Evolutionary conservation across 345 rosid species (phyloP), one percentile per base, ranked within the genome.

Genomic region (Combretum micranthum): DNA sequence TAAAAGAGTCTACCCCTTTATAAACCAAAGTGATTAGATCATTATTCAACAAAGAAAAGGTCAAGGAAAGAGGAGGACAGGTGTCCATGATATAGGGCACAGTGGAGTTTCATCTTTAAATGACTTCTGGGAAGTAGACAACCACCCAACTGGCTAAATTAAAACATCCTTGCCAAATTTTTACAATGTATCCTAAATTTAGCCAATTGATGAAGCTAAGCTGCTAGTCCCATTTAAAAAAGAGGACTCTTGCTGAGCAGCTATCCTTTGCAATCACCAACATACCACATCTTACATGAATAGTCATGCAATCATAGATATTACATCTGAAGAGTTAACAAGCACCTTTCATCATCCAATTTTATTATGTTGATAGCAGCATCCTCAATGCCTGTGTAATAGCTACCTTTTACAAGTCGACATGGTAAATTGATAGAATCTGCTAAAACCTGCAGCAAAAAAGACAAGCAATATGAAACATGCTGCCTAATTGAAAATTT

Each of bases 311-410:
- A 49, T 46, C 43, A 43, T 15, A 53, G 4, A 49, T 42, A 32
- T 53, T 39, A 13, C 3, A 11, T 9, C 61, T 66, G 22, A 64
- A 68, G 71, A 55, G 67, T 56, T 74, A 67, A 32, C 21, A 37
- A 72, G 23, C 64, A 90, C 99, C 99, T 94, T 70, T 84, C 97
- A 70, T 90, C 84, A 47, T 80, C 90, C 63, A 84, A 72, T 76
- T 87, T 87, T 75, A 94, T 86, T 49, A 83, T 83, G 77, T 94
- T 87, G 64, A 94, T 90, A 59, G 95, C 99, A 81, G 87, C 99
- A 66, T 94, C 97, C 80, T 94, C 99, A 12, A 80, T 78, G 14
- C 99, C 99, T 54, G 99, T 94, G 83, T 90, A 94, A 73, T 87
- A 95, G 74, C 97, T 87, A 55, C 99, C 99, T 72, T 90, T 94